Evolutionary conservation across 1,284 basidiomycete species (phyloP), one percentile per base, ranked within the genome.

Genomic region (Athelia sp.): DNA sequence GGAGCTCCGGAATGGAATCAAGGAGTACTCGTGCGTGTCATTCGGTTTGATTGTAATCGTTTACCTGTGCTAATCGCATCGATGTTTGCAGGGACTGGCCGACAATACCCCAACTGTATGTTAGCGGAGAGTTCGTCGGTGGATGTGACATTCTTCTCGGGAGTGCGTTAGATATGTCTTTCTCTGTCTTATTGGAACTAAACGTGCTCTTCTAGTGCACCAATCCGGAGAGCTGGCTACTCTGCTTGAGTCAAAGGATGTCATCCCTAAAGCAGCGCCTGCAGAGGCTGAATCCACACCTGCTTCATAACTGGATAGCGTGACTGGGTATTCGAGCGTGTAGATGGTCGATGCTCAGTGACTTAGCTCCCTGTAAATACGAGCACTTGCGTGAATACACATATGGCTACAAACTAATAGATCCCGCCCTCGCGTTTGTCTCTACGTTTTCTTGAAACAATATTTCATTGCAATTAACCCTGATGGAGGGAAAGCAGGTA

Each of bases 51-150:
- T 15, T 44, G 17, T 22, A 38, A 48, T 43, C 42, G 15, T 47
- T n/a, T 6, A 21, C 17, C 18, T 38, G 19, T 10, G 10, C 2
- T 38, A 10, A 34, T 21, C 46, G 50, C 43, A n/a, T 45, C 43
- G 24, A 47, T 34, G 47, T 3, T 42, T 24, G 8, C 61, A 96
- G 93, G 43, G 91, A 95, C 62, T 99, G 96, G 96, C 96, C 96
- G 15, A 99, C 96, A 17, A 88, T 99, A 56, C 97, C 97, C 11
- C 96, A 99, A 67, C 71, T 99, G 9, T 99, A 97, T 64, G 78
- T 98, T 36, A 85, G 91, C 51, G 94, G 95, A 22, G 94, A 98
- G 65, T 99, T 99, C 61, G 78, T 98, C 24, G 96, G 96, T 44
- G 96, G 96, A 45, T 98, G 94, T 66, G 96, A 99, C 70, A 98